These are phyloP conservation scores for Dipodascus albidus DNA, from an alignment of 805 yeast species.

Conservation along the genomic window DNA sequence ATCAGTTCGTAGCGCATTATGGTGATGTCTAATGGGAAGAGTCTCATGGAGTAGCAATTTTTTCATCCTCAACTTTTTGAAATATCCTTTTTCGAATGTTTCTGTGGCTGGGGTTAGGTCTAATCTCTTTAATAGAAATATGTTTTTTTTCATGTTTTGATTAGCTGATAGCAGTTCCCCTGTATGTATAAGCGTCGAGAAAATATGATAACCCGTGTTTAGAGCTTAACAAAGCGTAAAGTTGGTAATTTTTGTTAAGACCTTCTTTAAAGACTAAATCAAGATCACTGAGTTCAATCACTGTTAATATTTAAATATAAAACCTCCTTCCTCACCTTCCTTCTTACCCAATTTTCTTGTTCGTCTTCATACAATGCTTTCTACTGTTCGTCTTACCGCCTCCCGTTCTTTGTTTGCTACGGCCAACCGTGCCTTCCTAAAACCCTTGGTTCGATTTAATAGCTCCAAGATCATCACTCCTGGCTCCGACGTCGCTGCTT, in stretches of 20 bases:
- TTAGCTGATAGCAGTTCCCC: too few species aligned
- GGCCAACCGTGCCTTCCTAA: neutral
- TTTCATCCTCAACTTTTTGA: neutral
- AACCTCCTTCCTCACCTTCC: neutral
- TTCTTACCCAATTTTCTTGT: neutral
- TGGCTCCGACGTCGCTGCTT: slow-evolving; percentile 18
- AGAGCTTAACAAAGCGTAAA: too few species aligned
- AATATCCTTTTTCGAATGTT: neutral
- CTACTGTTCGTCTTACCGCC: neutral
- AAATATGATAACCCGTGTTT: neutral
- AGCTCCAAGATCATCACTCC: slow-evolving; percentile 22
- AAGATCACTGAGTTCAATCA: neutral
- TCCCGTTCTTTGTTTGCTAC: neutral
- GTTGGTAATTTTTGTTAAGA: neutral
- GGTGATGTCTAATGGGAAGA: neutral
- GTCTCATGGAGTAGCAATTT: slow-evolving; percentile 2
- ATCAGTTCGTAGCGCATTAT: slow-evolving; percentile 80
- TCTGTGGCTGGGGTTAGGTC: neutral
- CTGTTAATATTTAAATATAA: neutral
- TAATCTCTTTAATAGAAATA: too few species aligned
- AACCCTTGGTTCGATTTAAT: slow-evolving; percentile 10
- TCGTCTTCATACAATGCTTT: neutral
- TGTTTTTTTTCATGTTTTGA: too few species aligned
- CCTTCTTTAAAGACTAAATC: neutral
- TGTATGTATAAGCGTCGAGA: too few species aligned